Evolutionary conservation across 768 basidiomycete species (phyloP).

Genomic region (Rhodotorula sphaerocarpa): DNA sequence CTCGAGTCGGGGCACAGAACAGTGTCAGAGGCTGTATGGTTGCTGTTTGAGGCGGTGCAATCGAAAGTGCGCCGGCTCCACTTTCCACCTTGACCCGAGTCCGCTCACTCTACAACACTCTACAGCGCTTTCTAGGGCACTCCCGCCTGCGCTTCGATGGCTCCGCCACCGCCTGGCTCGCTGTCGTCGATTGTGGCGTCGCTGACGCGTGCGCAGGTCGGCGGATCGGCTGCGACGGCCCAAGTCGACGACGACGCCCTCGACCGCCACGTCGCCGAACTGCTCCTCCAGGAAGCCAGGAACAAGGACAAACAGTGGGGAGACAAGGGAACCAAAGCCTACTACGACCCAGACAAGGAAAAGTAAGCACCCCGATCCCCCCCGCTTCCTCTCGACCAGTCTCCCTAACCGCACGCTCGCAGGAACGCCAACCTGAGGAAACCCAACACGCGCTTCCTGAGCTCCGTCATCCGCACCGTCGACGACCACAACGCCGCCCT

Average conservation of each 20-base stretch:
- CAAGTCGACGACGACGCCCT: slow-evolving; percentile 50
- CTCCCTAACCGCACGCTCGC: slow-evolving; percentile 37
- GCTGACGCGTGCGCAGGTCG: slow-evolving; percentile 21
- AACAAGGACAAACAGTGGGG: slow-evolving; percentile 72
- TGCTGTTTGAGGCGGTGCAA: too few relatives aligned
- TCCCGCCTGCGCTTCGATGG: too few relatives aligned
- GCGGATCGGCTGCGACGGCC: background rate
- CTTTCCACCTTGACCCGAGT: too few relatives aligned
- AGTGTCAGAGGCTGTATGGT: too few relatives aligned
- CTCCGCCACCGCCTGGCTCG: too few relatives aligned
- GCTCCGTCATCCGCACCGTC: slow-evolving; percentile 73
- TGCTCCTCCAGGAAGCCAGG: slow-evolving; percentile 87
- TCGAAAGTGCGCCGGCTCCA: too few relatives aligned
- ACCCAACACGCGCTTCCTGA: slow-evolving; percentile 52
- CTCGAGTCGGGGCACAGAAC: too few relatives aligned
- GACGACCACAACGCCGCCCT: slow-evolving; percentile 92
- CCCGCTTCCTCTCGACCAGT: background rate
- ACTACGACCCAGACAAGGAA: slow-evolving; percentile 31
- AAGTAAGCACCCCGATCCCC: background rate
- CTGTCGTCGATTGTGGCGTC: slow-evolving; percentile 30
- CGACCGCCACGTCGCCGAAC: slow-evolving; percentile 81
- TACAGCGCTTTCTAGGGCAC: too few relatives aligned
- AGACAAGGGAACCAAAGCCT: slow-evolving; percentile 46
- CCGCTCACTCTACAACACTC: too few relatives aligned
- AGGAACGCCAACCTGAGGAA: slow-evolving; percentile 51